phyloP scores from a whole-genome alignment of 148 eudicot genomes.

The Nyssa sinensis region DNA sequence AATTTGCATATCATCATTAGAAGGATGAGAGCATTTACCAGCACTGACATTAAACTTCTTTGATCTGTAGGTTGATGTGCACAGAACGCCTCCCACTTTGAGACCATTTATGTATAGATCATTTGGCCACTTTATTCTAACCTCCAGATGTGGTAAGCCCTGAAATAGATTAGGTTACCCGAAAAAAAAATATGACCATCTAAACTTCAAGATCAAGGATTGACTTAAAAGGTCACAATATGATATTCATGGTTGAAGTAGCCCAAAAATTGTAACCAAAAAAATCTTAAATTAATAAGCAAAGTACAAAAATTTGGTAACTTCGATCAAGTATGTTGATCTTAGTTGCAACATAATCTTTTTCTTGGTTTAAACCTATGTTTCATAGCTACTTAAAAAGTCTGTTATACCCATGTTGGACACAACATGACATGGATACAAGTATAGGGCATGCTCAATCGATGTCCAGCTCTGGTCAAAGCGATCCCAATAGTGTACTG shows the following conservation, averaged over 20 bases:
- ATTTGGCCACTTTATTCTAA: slow-evolving; percentile 95
- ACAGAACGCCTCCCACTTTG: slow-evolving; percentile 91
- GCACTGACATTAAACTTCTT: slow-evolving; percentile 86
- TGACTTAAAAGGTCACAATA: slow-evolving; percentile 1
- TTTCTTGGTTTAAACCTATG: neutral
- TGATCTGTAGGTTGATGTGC: slow-evolving; percentile 84
- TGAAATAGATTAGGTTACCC: slow-evolving; percentile 33
- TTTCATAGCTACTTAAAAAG: neutral
- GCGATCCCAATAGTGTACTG: neutral
- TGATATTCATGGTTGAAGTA: neutral
- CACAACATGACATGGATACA: neutral
- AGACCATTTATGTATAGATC: slow-evolving; percentile 86
- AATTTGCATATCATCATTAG: no score
- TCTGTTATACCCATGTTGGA: neutral
- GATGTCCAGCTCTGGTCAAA: neutral
- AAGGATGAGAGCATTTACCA: slow-evolving; percentile 57
- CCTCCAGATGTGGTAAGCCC: slow-evolving; percentile 80
- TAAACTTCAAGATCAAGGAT: neutral
- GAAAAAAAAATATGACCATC: slow-evolving; percentile 1
- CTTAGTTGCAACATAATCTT: neutral
- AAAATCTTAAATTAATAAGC: neutral
- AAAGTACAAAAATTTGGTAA: neutral
- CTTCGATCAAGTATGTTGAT: neutral
- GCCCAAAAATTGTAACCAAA: neutral
- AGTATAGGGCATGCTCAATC: neutral